These are phyloP conservation scores for Thielaviopsis cerberus DNA, from an alignment of 2,329 filamentous ascomycete species.

Conservation along the genomic window DNA sequence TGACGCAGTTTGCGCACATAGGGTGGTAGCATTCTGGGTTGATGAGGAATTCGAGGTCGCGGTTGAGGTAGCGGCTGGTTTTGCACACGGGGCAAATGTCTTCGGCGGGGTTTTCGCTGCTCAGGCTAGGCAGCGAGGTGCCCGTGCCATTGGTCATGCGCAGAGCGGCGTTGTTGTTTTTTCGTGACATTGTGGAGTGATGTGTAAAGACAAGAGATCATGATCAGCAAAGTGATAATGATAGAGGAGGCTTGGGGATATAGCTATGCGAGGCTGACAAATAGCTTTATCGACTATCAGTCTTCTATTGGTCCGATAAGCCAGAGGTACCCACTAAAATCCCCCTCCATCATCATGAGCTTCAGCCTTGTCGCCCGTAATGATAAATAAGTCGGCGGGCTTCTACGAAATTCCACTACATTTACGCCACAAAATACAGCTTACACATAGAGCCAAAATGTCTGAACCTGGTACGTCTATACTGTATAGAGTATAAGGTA, in stretches of 20 bases:
- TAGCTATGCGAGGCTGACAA: slow-evolving; percentile 2
- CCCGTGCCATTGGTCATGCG: slow-evolving; percentile 4
- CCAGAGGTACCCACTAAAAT: background rate
- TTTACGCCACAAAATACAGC: background rate
- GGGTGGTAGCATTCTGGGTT: slow-evolving; percentile 98
- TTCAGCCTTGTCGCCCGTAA: background rate
- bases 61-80: slow-evolving; percentile 85
- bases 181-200: slow-evolving; percentile 21
- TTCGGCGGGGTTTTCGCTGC: slow-evolving; percentile 19
- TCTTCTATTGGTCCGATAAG: background rate
- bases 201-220: background rate
- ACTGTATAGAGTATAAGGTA: too few relatives aligned
- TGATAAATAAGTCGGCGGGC: background rate
- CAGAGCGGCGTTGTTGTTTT: slow-evolving; percentile 14
- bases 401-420: background rate
- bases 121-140: slow-evolving; percentile 13
- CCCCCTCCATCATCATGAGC: background rate
- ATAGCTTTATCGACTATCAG: background rate
- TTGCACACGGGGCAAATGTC: slow-evolving; percentile 97
- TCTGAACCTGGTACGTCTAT: background rate
- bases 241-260: background rate
- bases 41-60: slow-evolving; percentile 83
- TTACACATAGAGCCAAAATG: background rate
- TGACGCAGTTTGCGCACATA: slow-evolving; percentile 93
- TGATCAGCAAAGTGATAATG: background rate